These are phyloP conservation scores for Penicillium lividum DNA, from an alignment of 495 filamentous ascomycete genomes.

Conservation along the genomic window DNA sequence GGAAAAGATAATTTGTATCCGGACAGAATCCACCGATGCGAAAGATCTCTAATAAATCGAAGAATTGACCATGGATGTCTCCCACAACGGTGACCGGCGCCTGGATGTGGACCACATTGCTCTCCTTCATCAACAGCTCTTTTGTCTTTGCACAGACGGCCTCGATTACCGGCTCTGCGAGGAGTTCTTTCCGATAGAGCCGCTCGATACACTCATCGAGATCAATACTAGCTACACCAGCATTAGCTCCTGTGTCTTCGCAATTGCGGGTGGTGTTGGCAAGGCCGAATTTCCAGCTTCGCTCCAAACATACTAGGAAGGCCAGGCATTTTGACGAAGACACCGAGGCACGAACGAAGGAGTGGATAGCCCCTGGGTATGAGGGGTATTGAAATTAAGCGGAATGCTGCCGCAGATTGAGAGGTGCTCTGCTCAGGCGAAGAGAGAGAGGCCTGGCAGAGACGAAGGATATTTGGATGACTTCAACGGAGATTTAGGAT, in stretches of 20 bases:
- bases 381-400: not conserved
- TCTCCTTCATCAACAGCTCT: slow-evolving; percentile 98
- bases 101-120: slow-evolving; percentile 96
- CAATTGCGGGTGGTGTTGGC: not conserved
- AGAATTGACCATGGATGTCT: slow-evolving; percentile 98
- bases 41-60: slow-evolving; percentile 98
- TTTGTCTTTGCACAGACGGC: slow-evolving; percentile 99
- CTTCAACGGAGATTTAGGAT: slow-evolving; percentile 14
- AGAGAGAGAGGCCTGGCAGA: slow-evolving; percentile 11
- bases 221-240: slow-evolving; percentile 79
- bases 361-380: not conserved
- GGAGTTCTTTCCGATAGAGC: slow-evolving; percentile 91
- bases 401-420: not conserved
- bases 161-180: slow-evolving; percentile 97
- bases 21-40: slow-evolving; percentile 96
- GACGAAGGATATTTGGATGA: slow-evolving; percentile 1
- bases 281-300: not conserved
- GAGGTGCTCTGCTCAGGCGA: slow-evolving; percentile 11
- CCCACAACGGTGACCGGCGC: slow-evolving; percentile 98
- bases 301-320: slow-evolving; percentile 68
- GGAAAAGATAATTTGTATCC: slow-evolving; percentile 96
- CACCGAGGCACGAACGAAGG: slow-evolving; percentile 5
- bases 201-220: slow-evolving; percentile 96
- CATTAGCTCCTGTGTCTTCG: slow-evolving; percentile 7
- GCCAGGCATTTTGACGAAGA: slow-evolving; percentile 68